Conservation (phyloP, 1,284 basidiomycete genomes). For the Moesziomyces globuligerus region DNA sequence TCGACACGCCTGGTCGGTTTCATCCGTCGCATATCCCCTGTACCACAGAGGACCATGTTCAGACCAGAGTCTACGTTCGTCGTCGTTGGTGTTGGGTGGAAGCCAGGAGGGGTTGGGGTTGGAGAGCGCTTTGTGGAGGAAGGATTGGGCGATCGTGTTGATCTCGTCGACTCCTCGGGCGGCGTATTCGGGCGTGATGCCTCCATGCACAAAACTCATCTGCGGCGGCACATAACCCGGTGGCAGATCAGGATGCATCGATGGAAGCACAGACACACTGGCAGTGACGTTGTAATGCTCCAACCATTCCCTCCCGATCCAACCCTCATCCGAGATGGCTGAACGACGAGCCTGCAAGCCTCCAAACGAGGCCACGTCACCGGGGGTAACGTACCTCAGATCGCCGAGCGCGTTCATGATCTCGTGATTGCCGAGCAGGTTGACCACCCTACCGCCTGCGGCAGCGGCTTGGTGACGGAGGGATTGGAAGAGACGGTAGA, state of each 20-base stretch:
- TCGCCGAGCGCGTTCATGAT: slow-evolving; percentile 68
- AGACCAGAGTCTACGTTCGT: slow-evolving; percentile 50
- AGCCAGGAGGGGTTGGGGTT: slow-evolving; percentile 11
- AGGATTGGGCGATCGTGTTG: slow-evolving; percentile 47
- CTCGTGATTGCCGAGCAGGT: slow-evolving; percentile 59
- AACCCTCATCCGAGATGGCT: slow-evolving; percentile 68
- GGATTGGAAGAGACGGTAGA: slow-evolving; percentile 58
- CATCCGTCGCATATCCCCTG: slow-evolving; percentile 60
- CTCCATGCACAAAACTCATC: slow-evolving; percentile 63
- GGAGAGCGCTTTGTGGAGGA: slow-evolving; percentile 54
- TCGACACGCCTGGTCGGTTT: slow-evolving; percentile 28
- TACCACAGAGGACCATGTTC: slow-evolving; percentile 64
- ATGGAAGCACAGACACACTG: slow-evolving; percentile 40
- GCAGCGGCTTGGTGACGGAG: slow-evolving; percentile 46
- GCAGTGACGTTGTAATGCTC: slow-evolving; percentile 54
- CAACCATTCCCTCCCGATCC: slow-evolving; percentile 63
- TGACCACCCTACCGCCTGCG: slow-evolving; percentile 53
- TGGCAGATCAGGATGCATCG: slow-evolving; percentile 11
- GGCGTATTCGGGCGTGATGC: slow-evolving; percentile 59
- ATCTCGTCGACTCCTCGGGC: slow-evolving; percentile 36
- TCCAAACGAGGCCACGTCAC: slow-evolving; percentile 67
- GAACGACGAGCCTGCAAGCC: slow-evolving; percentile 37
- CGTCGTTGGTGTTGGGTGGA: slow-evolving; percentile 36
- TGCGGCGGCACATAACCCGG: slow-evolving; percentile 16
- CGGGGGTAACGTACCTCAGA: slow-evolving; percentile 69